A percentile compares a stretch with the other conserved stretches of the same genome.
Evolutionary conservation across 495 filamentous ascomycete genomes (phyloP).

Genomic region (Neurospora sp.): DNA sequence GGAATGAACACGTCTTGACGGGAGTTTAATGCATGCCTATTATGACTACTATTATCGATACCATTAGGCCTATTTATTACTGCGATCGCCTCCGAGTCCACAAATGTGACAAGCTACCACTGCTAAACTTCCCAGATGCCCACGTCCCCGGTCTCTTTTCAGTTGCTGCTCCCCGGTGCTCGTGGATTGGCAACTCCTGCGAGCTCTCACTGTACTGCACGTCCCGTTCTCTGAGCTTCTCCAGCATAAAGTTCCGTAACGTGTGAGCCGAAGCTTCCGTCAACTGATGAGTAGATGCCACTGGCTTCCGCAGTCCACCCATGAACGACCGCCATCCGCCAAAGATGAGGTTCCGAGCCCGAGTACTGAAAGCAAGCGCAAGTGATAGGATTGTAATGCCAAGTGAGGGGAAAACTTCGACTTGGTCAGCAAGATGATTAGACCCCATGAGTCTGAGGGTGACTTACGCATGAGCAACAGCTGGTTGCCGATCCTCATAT

Average conservation of each 20-base stretch:
- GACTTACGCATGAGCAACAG: slow-evolving; percentile 27
- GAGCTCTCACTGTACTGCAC: neutral
- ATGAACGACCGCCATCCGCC: slow-evolving; percentile 5
- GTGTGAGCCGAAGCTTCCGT: slow-evolving; percentile 9
- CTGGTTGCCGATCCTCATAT: slow-evolving; percentile 14
- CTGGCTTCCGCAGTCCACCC: neutral
- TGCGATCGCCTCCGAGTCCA: neutral
- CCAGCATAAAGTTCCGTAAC: slow-evolving; percentile 15
- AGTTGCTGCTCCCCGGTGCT: neutral
- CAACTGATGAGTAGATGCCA: neutral
- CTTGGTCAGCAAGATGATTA: neutral
- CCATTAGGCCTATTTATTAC: neutral
- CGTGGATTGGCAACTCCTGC: slow-evolving; percentile 7
- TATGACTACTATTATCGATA: neutral
- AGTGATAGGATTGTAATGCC: slow-evolving; percentile 11
- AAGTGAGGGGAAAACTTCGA: slow-evolving; percentile 12
- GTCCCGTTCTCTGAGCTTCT: slow-evolving; percentile 16
- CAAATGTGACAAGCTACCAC: neutral
- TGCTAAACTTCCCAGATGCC: neutral
- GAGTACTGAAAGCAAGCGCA: slow-evolving; percentile 14
- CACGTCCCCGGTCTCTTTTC: neutral
- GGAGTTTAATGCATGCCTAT: neutral
- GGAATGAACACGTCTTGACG: neutral
- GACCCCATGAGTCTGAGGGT: too few relatives aligned
- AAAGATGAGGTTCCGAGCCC: slow-evolving; percentile 9